Base-by-base conservation (phyloP, 2,329 filamentous ascomycete genomes). In the Colletotrichum destructivum region DNA sequence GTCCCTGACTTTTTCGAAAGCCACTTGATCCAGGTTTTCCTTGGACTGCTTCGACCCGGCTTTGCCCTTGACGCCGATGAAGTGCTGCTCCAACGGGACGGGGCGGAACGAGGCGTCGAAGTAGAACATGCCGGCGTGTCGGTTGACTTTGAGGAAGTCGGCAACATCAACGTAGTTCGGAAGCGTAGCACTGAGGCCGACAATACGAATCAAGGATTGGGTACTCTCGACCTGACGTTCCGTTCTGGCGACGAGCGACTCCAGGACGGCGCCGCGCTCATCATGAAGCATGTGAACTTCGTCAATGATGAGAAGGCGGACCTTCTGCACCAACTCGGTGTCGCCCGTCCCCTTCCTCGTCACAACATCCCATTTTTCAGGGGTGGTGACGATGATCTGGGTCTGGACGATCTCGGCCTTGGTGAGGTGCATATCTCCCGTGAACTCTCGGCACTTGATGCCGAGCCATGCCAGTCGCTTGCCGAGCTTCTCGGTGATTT, bases 221-320 rank as follows among this genome's bases (percentile, higher is more conserved):
- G 96, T 99, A 81, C 95, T 98, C 83, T 99, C 97, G 0, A 99
- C 97, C 78, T 99, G 96, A 74, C 96, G 89, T 83, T 98, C 93
- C 0, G 97, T 99, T 77, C 96, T 90, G 13, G 96, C 96, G 18
- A 99, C 97, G 26, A 99, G 87, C 7, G 96, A 98, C 80, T 99
- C 96, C 38, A 99, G 88, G 0, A 99, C 97, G 15, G 97, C 95
- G 78, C 96, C 96, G 80, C 96, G 91, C 81, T 98, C 96, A 80
- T 99, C 96, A 78, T 99, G 97, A 77, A 99, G 91, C 97, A 99
- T 99, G 79, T 99, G 96, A 1, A 99, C 96, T 84, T 99, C 96
- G 81, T 99, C 96, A 74, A 99, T 98, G 77, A 99, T 98, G 72
- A 99, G 88, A 2, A 99, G 87, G 13, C 96, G 91, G 31, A 99